phyloP scores from a whole-genome alignment of 352 stramenopile species.

The Phytophthora sp. region DNA sequence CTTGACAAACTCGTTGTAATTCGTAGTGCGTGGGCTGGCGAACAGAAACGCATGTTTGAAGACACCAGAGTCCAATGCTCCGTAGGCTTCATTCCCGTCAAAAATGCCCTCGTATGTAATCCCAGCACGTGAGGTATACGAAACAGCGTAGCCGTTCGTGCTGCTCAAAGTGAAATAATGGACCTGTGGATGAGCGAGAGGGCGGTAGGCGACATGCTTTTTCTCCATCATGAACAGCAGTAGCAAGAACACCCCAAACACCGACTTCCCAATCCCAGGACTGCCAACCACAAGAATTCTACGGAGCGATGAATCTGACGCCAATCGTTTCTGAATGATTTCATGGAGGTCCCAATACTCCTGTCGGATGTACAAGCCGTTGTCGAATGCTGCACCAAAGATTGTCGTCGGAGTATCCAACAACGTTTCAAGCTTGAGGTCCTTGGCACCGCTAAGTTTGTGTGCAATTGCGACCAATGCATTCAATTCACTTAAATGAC shows the following conservation, averaged over 20 bases:
- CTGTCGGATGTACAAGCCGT: slow-evolving; percentile 26
- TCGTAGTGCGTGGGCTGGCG: slow-evolving; percentile 20
- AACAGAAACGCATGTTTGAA: slow-evolving; percentile 20
- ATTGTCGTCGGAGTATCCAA: background rate
- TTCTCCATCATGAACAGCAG: slow-evolving; percentile 22
- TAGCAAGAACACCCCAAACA: slow-evolving; percentile 27
- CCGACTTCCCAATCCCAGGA: slow-evolving; percentile 27
- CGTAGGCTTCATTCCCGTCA: slow-evolving; percentile 7
- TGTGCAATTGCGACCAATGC: no score
- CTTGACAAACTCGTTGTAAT: slow-evolving; percentile 36
- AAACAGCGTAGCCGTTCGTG: slow-evolving; percentile 3
- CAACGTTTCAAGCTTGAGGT: background rate
- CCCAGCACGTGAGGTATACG: background rate
- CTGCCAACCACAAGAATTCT: slow-evolving; percentile 23
- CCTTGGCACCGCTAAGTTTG: background rate
- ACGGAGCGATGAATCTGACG: background rate
- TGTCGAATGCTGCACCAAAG: background rate
- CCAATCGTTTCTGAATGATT: slow-evolving; percentile 4
- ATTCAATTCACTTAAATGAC: background rate
- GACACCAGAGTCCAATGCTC: background rate
- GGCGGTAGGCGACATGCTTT: slow-evolving; percentile 29
- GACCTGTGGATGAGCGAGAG: background rate
- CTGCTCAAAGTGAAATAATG: slow-evolving; percentile 18
- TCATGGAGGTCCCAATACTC: slow-evolving; percentile 26
- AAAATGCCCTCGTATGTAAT: slow-evolving; percentile 19